A percentile compares a stretch with the other conserved stretches of the same genome.
These are phyloP conservation scores for Saccharomyces pastorianus DNA, from an alignment of 1,139 yeast genomes.

Conservation along the genomic window DNA sequence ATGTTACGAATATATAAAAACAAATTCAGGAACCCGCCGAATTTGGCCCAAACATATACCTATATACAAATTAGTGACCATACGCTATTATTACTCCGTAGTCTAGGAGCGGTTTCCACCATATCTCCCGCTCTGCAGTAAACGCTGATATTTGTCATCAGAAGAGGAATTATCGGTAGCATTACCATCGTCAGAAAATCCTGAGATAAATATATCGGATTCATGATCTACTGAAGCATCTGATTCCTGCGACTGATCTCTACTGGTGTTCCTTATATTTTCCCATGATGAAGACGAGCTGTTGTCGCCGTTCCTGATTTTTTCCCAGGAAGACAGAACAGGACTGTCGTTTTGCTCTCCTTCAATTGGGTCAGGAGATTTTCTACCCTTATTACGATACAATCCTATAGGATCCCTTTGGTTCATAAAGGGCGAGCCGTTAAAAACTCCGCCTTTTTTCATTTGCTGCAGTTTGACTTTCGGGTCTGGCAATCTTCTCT, in stretches of 20 bases:
- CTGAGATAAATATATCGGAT: constrained; percentile 1
- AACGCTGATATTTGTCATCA: background rate
- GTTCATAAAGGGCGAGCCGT: constrained; percentile 19
- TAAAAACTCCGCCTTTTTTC: constrained; percentile 13
- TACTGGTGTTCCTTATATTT: constrained; percentile 12
- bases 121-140: background rate
- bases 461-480: constrained; percentile 26
- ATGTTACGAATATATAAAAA: background rate
- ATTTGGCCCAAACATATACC: background rate
- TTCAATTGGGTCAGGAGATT: background rate
- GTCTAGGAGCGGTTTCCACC: background rate
- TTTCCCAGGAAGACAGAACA: background rate
- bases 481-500: constrained; percentile 35
- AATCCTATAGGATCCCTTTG: constrained; percentile 34
- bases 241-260: background rate
- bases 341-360: background rate
- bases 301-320: constrained; percentile 4
- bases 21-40: background rate
- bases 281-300: constrained; percentile 21
- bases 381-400: constrained; percentile 22
- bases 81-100: background rate
- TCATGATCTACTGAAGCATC: constrained; percentile 2
- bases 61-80: background rate
- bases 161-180: background rate
- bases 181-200: constrained; percentile 1